Base-by-base conservation (phyloP, 2,329 filamentous ascomycete species). In the Claviceps sp. region DNA sequence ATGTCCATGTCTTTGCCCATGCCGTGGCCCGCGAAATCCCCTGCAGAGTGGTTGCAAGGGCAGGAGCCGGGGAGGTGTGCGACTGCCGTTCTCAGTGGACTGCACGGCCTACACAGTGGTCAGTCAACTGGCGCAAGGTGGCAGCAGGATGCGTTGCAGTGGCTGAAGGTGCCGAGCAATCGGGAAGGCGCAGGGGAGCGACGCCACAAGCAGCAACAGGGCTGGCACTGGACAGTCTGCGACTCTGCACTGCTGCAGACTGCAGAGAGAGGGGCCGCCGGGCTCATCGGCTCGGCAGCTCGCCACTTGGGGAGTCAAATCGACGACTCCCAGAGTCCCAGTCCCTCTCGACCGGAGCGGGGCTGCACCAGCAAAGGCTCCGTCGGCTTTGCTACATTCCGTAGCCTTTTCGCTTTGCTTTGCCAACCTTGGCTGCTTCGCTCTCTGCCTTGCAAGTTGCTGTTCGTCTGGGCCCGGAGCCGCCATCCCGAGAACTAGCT, bases 91-190 rank as follows among this genome's bases (percentile, higher is more conserved):
- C 8, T 20, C n/a, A 26, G 26, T 26, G 26, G 23, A 26, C 23
- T 26, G 8, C 26, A 29, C 26, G 7, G 26, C 26, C 26, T 7
- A 29, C 26, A 9, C 26, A 9, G 26, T 29, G 26, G n/a, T n/a
- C n/a, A n/a, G 26, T 29, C 8, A 29, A 29, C 8, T 9, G 26
- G 26, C 26, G 43, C 43, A n/a, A 45, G 22, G 17, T 22, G 17
- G 17, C 39, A 40, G 39, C 39, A 43, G 5, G 40, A n/a, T 22
- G 17, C 40, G 17, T 43, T 43, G 17, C 17, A 43, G 40, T 43
- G 40, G 40, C 47, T 49, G 29, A 46, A 49, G 40, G 51, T 53
- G 45, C 51, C 51, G 47, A 50, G 49, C 43, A 53, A 42, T 45
- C 44, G 51, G 48, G 47, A 50, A 52, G 45, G 47, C 38, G 29